A percentile compares a stretch with the other conserved stretches of the same genome.
These are phyloP conservation scores for Fraxinus ornus DNA, from an alignment of 305 asterid genomes.

Conservation along the genomic window DNA sequence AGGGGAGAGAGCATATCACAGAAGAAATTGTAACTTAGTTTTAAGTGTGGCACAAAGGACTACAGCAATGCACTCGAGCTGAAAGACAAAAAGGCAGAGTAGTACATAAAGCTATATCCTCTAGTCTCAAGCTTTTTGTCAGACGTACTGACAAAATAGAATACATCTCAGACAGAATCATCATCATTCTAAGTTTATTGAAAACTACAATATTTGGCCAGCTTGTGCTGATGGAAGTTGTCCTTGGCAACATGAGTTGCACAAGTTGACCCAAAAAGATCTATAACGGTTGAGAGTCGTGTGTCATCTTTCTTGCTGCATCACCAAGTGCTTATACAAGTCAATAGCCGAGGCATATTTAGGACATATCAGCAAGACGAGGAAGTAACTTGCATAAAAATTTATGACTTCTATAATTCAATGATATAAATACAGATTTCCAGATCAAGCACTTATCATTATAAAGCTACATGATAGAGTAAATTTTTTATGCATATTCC, in stretches of 20 bases:
- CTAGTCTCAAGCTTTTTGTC: neutral
- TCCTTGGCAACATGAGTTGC: neutral
- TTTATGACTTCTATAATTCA: neutral
- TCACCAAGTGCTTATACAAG: neutral
- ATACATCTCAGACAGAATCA: neutral
- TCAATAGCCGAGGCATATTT: neutral
- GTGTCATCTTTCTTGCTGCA: conserved; percentile 5
- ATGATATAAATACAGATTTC: neutral
- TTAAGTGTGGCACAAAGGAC: neutral
- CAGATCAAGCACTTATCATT: neutral
- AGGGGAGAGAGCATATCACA: neutral
- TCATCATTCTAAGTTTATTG: neutral
- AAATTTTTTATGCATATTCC: neutral
- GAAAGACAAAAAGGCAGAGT: neutral
- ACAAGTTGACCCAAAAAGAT: neutral
- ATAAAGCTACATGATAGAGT: neutral
- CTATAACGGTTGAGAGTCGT: neutral
- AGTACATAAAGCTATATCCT: neutral
- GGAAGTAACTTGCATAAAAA: neutral
- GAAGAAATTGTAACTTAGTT: neutral
- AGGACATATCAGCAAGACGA: neutral
- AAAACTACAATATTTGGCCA: neutral
- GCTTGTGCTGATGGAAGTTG: conserved; percentile 1
- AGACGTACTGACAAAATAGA: neutral
- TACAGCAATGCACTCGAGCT: neutral